Conservation (phyloP, 2,329 filamentous ascomycete species). For the Ceratocystiopsis brevicomis region DNA sequence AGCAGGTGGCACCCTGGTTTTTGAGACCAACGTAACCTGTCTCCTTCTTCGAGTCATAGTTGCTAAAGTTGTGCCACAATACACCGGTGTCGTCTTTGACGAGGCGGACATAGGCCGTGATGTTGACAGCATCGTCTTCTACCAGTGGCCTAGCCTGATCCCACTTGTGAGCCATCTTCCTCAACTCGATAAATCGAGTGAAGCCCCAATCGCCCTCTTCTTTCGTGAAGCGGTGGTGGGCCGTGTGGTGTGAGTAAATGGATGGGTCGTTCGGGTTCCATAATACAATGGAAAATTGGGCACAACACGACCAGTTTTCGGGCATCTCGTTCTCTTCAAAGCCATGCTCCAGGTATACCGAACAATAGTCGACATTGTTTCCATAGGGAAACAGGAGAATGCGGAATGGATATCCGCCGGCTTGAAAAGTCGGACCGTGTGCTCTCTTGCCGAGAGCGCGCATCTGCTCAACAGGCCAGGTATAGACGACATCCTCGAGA, state of each 20-base stretch:
- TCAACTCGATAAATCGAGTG: constrained; percentile 81
- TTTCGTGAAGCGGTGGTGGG: constrained; percentile 89
- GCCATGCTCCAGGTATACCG: constrained; percentile 91
- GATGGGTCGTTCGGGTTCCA: constrained; percentile 91
- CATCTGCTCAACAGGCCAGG: constrained; percentile 83
- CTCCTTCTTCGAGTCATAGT: constrained; percentile 98
- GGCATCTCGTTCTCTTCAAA: constrained; percentile 59
- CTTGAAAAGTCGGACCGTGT: constrained; percentile 75
- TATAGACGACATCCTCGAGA: constrained; percentile 55
- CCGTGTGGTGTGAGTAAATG: constrained; percentile 60
- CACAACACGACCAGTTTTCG: constrained; percentile 90
- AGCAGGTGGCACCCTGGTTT: constrained; percentile 89
- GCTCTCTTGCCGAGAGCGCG: constrained; percentile 56
- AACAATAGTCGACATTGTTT: constrained; percentile 84
- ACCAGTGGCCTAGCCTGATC: constrained; percentile 52
- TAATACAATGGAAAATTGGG: constrained; percentile 83
- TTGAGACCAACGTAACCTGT: constrained; percentile 92
- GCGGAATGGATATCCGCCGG: constrained; percentile 79
- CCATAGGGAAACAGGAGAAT: constrained; percentile 90
- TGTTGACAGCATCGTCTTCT: constrained; percentile 57
- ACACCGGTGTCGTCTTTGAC: constrained; percentile 79
- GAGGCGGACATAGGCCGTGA: constrained; percentile 66
- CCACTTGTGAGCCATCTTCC: constrained; percentile 60
- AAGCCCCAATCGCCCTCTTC: constrained; percentile 98
- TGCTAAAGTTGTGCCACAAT: constrained; percentile 76